These are phyloP conservation scores for Fagopyrum tataricum DNA, from an alignment of 148 eudicot species.

Conservation along the genomic window DNA sequence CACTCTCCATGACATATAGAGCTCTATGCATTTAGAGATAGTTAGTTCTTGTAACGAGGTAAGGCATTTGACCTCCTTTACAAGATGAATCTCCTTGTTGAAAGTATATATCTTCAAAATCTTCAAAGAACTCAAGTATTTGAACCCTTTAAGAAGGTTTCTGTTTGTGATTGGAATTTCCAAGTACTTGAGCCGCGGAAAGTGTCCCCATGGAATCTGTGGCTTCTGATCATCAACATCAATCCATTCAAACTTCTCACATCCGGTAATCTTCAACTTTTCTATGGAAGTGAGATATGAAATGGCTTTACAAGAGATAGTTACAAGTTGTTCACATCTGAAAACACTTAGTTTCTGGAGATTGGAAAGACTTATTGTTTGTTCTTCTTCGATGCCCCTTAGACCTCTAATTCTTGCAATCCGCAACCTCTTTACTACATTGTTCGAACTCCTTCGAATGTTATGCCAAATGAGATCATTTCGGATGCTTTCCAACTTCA, in stretches of 20 bases:
- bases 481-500: not conserved
- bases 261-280: not conserved
- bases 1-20: not conserved
- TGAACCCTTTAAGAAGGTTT: not conserved
- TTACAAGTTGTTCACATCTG: not conserved
- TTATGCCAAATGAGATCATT: not conserved
- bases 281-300: not conserved
- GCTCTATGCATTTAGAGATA: not conserved
- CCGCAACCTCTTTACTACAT: not conserved
- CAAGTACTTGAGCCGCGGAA: not conserved
- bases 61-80: not conserved
- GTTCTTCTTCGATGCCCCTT: not conserved
- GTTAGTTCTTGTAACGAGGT: not conserved
- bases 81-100: not conserved
- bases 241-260: not conserved
- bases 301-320: not conserved
- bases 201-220: not conserved
- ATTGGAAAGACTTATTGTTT: not conserved
- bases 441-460: not conserved
- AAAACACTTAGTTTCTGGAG: not conserved
- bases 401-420: not conserved
- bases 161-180: not conserved
- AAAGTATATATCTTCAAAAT: not conserved
- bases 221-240: not conserved
- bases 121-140: not conserved